Base-by-base conservation (phyloP, 805 yeast genomes). In the Pichia eremophila region DNA sequence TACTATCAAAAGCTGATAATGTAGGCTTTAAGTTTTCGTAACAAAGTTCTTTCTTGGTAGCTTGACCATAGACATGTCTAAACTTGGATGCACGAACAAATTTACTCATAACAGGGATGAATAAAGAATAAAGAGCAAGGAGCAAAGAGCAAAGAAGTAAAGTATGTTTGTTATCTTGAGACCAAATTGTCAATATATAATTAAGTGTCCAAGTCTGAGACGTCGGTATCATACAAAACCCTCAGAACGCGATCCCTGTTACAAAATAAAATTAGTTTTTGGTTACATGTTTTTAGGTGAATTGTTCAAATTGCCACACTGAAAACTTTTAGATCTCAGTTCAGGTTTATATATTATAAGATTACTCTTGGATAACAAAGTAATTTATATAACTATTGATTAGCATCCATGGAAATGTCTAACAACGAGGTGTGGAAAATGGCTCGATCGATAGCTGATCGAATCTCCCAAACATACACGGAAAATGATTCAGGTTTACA, bases 11-110 rank as follows among this genome's bases (percentile, higher is more conserved):
- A 1, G 98, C 99, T 61, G 89, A 90, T 61, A 86, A 82, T 55
- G 95, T 85, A 48, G 83, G 77, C 58, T 78, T 81, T 54, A 85
- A 69, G 64, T 85, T 85, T 57, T 85, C 93, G 60, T 79, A 83
- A 63, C 83, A 77, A 48, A 77, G 68, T 60, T 85, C 91, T 60
- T 76, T 81, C 63, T 78, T 78, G 51, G 80, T 72, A 17, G 93
- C 79, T 68, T 90, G 97, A 39, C 98, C 98, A 65, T 76, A 93
- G 22, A 93, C 97, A 63, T 93, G 98, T 63, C 99, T 87, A 64
- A 82, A 93, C 64, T 93, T 93, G 10, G 98, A 91, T 22, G 96
- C 95, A 69, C 98, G 85, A 40, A 93, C 97, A 63, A 90, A 89
- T 66, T 85, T 81, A 68, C 89, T 83, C 50, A 47, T 47, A 15